Evolutionary conservation across 768 basidiomycete species (phyloP).

Genomic region (Gelatoporia subvermispora): DNA sequence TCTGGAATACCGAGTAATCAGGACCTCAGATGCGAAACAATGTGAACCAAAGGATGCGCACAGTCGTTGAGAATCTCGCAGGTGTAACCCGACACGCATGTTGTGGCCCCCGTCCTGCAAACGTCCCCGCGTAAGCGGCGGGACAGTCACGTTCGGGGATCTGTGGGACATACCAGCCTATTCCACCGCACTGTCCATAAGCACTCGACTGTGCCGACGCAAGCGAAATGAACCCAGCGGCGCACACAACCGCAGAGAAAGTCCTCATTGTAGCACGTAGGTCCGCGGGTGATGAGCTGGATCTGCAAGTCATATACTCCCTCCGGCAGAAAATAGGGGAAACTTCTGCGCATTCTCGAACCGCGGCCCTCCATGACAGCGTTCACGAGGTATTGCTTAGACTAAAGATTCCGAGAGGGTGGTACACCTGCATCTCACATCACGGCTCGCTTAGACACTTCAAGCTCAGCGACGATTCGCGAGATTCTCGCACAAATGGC

Average conservation of each 20-base stretch:
- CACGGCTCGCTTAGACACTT: no score
- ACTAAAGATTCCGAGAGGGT: no score
- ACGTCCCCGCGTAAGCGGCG: not conserved
- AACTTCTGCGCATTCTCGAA: no score
- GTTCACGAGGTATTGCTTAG: no score
- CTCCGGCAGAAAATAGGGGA: no score
- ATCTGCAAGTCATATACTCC: not conserved
- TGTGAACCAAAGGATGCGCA: slow-evolving; percentile 5
- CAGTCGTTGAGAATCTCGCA: slow-evolving; percentile 21
- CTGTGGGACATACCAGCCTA: slow-evolving; percentile 20
- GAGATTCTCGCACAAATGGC: no score
- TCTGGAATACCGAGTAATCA: slow-evolving; percentile 26
- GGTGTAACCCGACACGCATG: slow-evolving; percentile 16
- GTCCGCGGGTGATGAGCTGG: not conserved
- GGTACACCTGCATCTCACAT: no score
- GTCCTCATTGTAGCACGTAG: no score
- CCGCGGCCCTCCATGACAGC: no score
- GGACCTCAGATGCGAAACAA: slow-evolving; percentile 2
- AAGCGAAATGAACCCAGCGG: slow-evolving; percentile 1
- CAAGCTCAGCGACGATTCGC: no score
- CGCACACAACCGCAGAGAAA: no score
- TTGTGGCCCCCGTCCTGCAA: slow-evolving; percentile 19
- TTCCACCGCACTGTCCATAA: slow-evolving; percentile 23
- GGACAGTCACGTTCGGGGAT: not conserved
- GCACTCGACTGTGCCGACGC: slow-evolving; percentile 17